Evolutionary conservation across 441 rosid genomes (phyloP).

Genomic region (Macaranga tanarius): DNA sequence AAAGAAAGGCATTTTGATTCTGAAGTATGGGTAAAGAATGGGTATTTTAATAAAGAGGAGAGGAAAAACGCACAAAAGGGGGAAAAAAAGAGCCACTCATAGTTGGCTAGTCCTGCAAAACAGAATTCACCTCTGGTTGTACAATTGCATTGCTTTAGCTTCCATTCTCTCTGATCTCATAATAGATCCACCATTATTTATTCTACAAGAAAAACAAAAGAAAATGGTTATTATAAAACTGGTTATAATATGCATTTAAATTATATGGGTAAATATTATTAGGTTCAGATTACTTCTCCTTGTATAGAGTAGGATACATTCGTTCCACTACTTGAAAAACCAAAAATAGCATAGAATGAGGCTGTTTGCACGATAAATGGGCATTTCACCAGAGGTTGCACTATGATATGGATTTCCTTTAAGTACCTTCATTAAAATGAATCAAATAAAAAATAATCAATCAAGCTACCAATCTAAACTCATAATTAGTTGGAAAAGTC

Average conservation of each 20-base stretch:
- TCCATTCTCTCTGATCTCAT: constrained; percentile 93
- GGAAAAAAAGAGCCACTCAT: not conserved
- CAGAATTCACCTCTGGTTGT: constrained; percentile 51
- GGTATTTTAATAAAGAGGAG: too few species aligned
- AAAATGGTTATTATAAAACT: constrained; percentile 1
- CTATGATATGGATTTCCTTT: constrained; percentile 96
- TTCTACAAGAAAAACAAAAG: constrained; percentile 50
- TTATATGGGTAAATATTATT: constrained; percentile 22
- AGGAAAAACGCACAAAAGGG: too few species aligned
- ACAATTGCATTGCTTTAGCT: constrained; percentile 50
- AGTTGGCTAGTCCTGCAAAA: not conserved
- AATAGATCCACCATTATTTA: constrained; percentile 55
- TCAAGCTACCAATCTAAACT: not conserved
- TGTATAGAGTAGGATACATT: constrained; percentile 83
- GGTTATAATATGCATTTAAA: constrained; percentile 19
- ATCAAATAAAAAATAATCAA: constrained; percentile 13
- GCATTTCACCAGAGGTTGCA: constrained; percentile 98
- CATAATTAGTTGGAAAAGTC: not conserved
- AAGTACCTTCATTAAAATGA: constrained; percentile 56
- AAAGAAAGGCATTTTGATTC: too few species aligned
- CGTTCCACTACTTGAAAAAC: too few species aligned
- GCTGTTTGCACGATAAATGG: constrained; percentile 77
- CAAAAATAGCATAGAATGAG: too few species aligned
- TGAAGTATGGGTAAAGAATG: too few species aligned
- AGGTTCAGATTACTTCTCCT: constrained; percentile 65